Percentiles rank a stretch among this genome's conserved stretches.
phyloP scores from a whole-genome alignment of 352 stramenopile species.

The Bremia lactucae region DNA sequence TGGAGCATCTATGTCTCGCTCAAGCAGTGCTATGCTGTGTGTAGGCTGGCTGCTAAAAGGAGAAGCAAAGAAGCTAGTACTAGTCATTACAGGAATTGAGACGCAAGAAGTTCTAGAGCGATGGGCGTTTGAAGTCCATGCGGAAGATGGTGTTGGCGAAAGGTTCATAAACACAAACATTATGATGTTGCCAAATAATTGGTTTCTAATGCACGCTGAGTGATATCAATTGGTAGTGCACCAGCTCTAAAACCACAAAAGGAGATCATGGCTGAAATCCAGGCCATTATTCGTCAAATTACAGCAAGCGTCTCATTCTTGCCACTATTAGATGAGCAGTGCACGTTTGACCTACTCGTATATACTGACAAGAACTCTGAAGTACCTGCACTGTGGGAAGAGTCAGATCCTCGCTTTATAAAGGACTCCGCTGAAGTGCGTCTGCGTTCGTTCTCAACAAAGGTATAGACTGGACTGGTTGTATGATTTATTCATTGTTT shows the following conservation, averaged over 20 bases:
- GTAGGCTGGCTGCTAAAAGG: constrained; percentile 91
- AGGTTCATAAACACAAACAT: constrained; percentile 17
- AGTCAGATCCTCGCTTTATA: constrained; percentile 97
- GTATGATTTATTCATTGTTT: constrained; percentile 8
- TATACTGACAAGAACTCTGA: constrained; percentile 96
- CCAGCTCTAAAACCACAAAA: constrained; percentile 65
- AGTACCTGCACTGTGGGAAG: constrained; percentile 94
- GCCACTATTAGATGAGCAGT: constrained; percentile 95
- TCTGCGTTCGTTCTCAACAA: constrained; percentile 96
- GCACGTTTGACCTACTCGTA: constrained; percentile 97
- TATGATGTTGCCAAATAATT: background rate
- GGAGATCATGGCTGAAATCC: constrained; percentile 97
- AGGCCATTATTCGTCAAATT: constrained; percentile 99
- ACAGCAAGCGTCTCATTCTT: constrained; percentile 98
- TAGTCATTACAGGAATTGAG: constrained; percentile 96
- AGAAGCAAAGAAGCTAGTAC: constrained; percentile 94
- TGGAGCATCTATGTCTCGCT: background rate
- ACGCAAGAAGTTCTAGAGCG: constrained; percentile 95
- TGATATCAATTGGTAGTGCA: constrained; percentile 8
- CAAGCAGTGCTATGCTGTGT: background rate
- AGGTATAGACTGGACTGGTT: constrained; percentile 42
- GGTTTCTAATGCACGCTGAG: background rate
- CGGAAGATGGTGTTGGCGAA: constrained; percentile 33
- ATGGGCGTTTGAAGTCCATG: constrained; percentile 97
- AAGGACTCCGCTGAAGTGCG: constrained; percentile 96